A percentile compares a stretch with the other conserved stretches of the same genome.
These are phyloP conservation scores for Gaultheria prostrata DNA, from an alignment of 148 eudicot species.

Conservation along the genomic window DNA sequence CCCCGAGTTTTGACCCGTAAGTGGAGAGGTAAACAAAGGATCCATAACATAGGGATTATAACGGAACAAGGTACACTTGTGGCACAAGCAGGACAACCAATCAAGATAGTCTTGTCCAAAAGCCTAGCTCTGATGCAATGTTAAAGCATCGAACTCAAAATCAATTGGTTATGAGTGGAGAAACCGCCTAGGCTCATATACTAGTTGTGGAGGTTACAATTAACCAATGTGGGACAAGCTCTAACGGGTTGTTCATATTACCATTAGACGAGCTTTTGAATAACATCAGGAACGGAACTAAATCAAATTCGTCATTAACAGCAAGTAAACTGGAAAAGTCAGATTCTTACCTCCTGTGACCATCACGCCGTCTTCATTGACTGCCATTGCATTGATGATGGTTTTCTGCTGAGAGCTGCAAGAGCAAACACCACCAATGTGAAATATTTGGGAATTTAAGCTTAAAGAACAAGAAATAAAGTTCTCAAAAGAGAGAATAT, in stretches of 20 bases:
- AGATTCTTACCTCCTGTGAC: slow-evolving; percentile 75
- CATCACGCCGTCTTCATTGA: slow-evolving; percentile 91
- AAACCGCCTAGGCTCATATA: too few relatives aligned
- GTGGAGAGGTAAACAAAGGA: too few relatives aligned
- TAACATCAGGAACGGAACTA: not conserved
- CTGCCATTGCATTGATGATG: slow-evolving; percentile 88
- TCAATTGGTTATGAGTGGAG: too few relatives aligned
- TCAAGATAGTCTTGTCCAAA: too few relatives aligned
- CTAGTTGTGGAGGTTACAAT: too few relatives aligned
- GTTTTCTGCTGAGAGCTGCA: slow-evolving; percentile 94
- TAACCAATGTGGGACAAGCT: too few relatives aligned
- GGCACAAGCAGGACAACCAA: too few relatives aligned
- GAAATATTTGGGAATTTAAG: not conserved
- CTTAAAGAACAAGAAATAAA: not conserved
- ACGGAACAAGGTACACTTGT: too few relatives aligned
- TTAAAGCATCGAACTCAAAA: too few relatives aligned
- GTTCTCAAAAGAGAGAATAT: not conserved
- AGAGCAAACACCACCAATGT: not conserved
- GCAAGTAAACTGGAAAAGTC: not conserved
- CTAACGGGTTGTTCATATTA: not conserved
- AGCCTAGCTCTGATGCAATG: too few relatives aligned
- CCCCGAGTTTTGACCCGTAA: too few relatives aligned
- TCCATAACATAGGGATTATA: too few relatives aligned
- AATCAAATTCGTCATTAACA: not conserved
- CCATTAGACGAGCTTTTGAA: not conserved